Evolutionary conservation across 2,329 filamentous ascomycete species (phyloP), one percentile per base, ranked within the genome.

Genomic region (Penicillium sp.): DNA sequence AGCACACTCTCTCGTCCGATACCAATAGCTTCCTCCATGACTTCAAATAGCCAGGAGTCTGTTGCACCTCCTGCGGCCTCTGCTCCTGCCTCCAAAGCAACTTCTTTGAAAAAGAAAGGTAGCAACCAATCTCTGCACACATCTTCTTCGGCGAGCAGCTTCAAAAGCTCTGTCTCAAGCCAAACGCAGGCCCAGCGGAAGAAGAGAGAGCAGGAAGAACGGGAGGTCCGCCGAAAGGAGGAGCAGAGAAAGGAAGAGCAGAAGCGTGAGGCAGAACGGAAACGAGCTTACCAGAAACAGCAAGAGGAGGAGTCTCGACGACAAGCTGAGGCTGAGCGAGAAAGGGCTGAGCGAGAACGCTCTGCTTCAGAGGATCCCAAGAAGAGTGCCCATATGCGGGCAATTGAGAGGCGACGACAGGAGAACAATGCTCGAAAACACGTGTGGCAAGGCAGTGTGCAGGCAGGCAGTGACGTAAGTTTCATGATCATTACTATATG

Each of bases 131-230:
- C 89, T 4, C 77, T 91, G 19, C 87, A 91, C 56, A 81, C 81
- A 0, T 70, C 80, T 45, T 78, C 81, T 33, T 83, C 83, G 1
- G 80, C 79, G 19, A 80, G 75, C 57, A 91, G 85, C 71, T 81
- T 93, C 57, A 91, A 90, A 75, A 85, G 83, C 70, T 87, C 86
- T 7, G 81, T 82, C 7, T 87, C 88, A n/a, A 79, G 78, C 35
- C 83, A 82, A 19, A 83, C 85, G 1, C 87, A 89, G n/a, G 82
- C 85, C 2, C 87, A 89, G 56, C 85, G 88, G 0, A 91, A 90
- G 72, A 93, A 93, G 77, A 94, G 90, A 73, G 92, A 96, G 75
- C 89, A 87, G 74, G 93, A 96, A 70, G 92, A 96, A 73, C 87
- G 88, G 53, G 91, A 93, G 66, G 87, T 88, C 15, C 89, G 93